Conservation (phyloP, 2,329 filamentous ascomycete genomes). For the Fusarium drepaniforme region DNA sequence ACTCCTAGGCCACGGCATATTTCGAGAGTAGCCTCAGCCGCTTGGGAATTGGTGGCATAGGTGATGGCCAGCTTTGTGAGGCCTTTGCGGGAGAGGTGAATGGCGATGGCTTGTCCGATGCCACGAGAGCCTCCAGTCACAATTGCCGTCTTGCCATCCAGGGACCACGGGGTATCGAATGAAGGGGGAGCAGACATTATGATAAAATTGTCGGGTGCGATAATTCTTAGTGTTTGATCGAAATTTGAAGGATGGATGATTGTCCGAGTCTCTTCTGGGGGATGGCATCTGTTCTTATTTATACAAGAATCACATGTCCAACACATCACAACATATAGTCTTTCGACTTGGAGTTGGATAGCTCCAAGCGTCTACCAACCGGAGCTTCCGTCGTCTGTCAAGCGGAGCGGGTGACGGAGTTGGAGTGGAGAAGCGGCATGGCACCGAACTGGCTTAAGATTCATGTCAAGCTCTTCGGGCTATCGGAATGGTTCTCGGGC, state of each 20-base stretch:
- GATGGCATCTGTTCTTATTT: not conserved
- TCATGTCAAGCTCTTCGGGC: not conserved
- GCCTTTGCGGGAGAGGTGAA: slow-evolving; percentile 15
- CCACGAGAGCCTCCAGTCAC: slow-evolving; percentile 14
- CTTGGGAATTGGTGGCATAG: not conserved
- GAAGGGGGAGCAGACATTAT: not conserved
- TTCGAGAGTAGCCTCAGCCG: not conserved
- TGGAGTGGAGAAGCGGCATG: not conserved
- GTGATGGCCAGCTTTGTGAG: slow-evolving; percentile 7
- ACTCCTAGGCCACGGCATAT: not conserved
- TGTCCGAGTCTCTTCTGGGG: not conserved
- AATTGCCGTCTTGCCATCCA: slow-evolving; percentile 14
- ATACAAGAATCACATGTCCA: not conserved
- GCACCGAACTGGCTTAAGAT: not conserved
- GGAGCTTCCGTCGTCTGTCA: not conserved
- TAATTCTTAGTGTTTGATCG: not conserved
- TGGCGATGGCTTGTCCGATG: slow-evolving; percentile 12
- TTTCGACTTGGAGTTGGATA: not conserved
- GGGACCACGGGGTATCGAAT: not conserved
- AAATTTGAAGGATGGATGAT: not conserved
- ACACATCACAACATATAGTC: not conserved
- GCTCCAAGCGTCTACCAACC: not conserved
- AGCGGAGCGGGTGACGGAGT: not conserved
- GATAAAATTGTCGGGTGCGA: not conserved
- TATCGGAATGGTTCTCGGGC: not conserved